Evolutionary conservation across 257 asterid species (phyloP).

Genomic region (Osmanthus fragrans): DNA sequence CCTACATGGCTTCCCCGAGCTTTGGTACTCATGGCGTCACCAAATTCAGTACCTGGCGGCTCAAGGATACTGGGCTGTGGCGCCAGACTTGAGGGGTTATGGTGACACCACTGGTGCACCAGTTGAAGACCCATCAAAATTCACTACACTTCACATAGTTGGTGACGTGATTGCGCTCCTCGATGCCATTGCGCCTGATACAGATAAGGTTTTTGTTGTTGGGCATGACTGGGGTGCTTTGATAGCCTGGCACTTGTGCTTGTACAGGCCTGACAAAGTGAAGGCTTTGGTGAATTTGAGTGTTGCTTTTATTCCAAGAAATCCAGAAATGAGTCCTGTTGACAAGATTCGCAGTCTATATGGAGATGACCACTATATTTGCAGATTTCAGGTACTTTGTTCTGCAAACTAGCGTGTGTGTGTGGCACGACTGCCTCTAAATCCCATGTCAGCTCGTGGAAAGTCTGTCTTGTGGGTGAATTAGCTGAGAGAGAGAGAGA

Average conservation of each 20-base stretch:
- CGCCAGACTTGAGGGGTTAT: constrained; percentile 78
- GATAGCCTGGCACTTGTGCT: constrained; percentile 63
- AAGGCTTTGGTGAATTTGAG: constrained; percentile 63
- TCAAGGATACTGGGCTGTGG: constrained; percentile 68
- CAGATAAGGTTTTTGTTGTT: constrained; percentile 68
- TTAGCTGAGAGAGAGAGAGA: not conserved
- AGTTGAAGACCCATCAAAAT: constrained; percentile 52
- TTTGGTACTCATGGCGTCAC: constrained; percentile 97
- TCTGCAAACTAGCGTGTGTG: not conserved
- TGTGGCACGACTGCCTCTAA: not conserved
- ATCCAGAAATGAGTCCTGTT: constrained; percentile 32
- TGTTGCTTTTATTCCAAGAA: constrained; percentile 47
- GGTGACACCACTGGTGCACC: constrained; percentile 80
- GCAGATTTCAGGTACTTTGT: constrained; percentile 64
- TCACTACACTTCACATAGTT: constrained; percentile 50
- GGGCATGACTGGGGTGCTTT: constrained; percentile 91
- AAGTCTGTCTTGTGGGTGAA: not conserved
- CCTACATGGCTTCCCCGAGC: constrained; percentile 86
- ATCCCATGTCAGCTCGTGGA: not conserved
- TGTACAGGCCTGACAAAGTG: constrained; percentile 69
- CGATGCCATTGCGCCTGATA: constrained; percentile 51
- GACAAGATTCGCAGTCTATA: constrained; percentile 28
- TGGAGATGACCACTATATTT: constrained; percentile 66
- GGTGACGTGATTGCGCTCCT: constrained; percentile 68
- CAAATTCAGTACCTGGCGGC: constrained; percentile 67